Conservation (phyloP, 208 protist species). For the Blastocrithidia nonstop region DNA sequence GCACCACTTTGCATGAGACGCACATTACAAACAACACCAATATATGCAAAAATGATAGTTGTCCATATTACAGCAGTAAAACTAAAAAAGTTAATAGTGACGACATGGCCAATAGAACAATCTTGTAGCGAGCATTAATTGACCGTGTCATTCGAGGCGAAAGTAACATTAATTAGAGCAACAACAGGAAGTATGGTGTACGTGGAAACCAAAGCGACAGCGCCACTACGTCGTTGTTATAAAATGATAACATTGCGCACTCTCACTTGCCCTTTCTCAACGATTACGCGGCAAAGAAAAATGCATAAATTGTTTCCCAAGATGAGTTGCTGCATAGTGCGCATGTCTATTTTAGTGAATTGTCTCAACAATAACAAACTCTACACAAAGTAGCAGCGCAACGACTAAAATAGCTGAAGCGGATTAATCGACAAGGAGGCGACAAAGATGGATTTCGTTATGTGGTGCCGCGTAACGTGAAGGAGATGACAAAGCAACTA, state of each 20-base stretch:
- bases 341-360: conserved; percentile 58
- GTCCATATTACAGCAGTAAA: no score
- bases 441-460: conserved; percentile 82
- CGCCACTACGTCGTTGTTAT: conserved; percentile 1
- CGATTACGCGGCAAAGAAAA: conserved; percentile 57
- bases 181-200: no score
- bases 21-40: no score
- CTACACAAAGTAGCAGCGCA: conserved; percentile 36
- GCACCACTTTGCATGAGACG: no score
- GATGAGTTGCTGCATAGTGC: conserved; percentile 49
- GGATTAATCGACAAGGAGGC: conserved; percentile 66
- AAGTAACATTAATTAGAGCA: neutral
- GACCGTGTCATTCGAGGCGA: conserved; percentile 34
- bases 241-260: conserved; percentile 15
- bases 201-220: no score
- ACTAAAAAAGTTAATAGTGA: no score
- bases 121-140: conserved; percentile 22
- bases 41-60: no score
- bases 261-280: conserved; percentile 38
- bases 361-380: conserved; percentile 35
- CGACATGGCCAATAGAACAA: no score
- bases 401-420: conserved; percentile 44
- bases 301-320: conserved; percentile 29
- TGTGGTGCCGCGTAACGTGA: conserved; percentile 60
- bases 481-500: conserved; percentile 56